Evolutionary conservation across 257 asterid genomes (phyloP), one percentile per base, ranked within the genome.

Genomic region (Verbena officinalis): DNA sequence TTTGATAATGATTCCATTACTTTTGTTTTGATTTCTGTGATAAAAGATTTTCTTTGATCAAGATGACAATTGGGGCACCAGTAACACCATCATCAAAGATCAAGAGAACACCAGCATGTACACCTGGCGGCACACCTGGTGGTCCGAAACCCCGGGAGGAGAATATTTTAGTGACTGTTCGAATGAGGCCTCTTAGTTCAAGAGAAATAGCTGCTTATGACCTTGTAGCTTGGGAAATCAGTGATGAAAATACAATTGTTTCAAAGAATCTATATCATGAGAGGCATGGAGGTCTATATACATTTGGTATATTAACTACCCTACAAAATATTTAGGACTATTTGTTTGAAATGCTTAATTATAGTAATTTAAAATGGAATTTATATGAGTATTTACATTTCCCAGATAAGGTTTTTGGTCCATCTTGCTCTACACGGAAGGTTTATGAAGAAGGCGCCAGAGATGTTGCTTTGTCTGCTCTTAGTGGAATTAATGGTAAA

Each of bases 391-490:
- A 43, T 59, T 55, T 59, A 61, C 21, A 17, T 44, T 23, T 83
- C 33, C 19, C 83, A 94, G 99, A 90, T 84, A 87, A 88, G 65
- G 97, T 94, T 38, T 94, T 94, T 67, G 91, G 78, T 72, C 90
- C 91, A 15, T 51, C 72, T 22, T 81, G 86, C 68, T 77, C 96
- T 2, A 88, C 96, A 22, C 61, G 75, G 63, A 79, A 77, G 71
- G 99, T 94, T 52, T 94, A 94, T 59, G 96, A 86, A 71, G 90
- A 86, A 67, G 97, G 99, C 55, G 95, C 95, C 7, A 74, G 90
- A 73, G 95, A 84, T 65, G 99, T 94, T 64, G 97, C 97, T 63
- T 74, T 94, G 64, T 94, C 99, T 44, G 93, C 95, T 74, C 80
- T 94, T 12, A 78, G 68, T 73, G 99, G 99, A 73, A 90, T 94